Base-by-base conservation (phyloP, 345 rosid genomes). In the Brassica juncea region DNA sequence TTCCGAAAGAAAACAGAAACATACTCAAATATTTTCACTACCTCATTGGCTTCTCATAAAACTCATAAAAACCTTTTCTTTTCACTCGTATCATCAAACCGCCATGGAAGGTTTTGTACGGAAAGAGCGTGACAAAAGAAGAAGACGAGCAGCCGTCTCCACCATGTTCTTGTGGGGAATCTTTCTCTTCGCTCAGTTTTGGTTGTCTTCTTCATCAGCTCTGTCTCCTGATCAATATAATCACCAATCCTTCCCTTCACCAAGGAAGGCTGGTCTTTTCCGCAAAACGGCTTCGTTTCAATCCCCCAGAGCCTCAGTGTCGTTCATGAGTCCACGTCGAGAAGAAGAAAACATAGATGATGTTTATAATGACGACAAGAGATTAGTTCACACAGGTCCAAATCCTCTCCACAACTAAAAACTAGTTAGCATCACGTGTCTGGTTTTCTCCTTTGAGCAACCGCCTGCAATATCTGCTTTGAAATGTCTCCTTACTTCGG, bases 351-450 rank as follows among this genome's bases (percentile, higher is more conserved):
- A 83, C 81, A 88, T 82, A 66, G 72, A 77, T 16, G 84, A 30
- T 5, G 31, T 88, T 34, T 88, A 88, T 76, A 91, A 74, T 84
- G 95, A 93, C 12, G 90, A 91, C 66, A 89, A 90, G 90, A 91
- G 98, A 80, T 72, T 86, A 78, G 86, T 93, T 80, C 93, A 90
- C 81, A 90, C 98, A 35, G 98, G 98, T 80, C 98, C 98, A 15
- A 93, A 93, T 83, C 97, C 97, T 76, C 97, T 93, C 71, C 97
- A 93, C 84, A 93, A 93, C 90, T 93, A 71, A 74, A 79, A 30
- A 15, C 64, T 42, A 70, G 32, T 30, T 44, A 25, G 72, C 27
- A 59, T 59, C 75, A 83, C 69, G 34, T 78, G 44, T 73, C 70
- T 75, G 30, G 57, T 73, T 57, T 57, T 70, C 72, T 75, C 65